Evolutionary conservation across 208 protist genomes (phyloP), one percentile per base, ranked within the genome.

Genomic region (Trypanosoma avium): DNA sequence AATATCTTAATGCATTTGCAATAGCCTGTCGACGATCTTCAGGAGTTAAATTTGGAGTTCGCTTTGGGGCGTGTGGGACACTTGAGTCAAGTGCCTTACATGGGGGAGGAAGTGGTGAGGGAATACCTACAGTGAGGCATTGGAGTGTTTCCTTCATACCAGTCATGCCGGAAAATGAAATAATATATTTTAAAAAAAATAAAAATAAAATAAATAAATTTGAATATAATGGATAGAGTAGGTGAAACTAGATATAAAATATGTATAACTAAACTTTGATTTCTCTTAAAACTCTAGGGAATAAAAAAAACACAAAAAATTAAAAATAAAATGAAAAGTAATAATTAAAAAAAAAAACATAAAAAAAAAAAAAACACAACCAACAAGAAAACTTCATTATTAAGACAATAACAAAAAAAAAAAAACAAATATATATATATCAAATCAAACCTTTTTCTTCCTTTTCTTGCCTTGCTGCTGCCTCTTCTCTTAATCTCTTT

Each of bases 1-100:
- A 91, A 71, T 95, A 95, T 45, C 90, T 61, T 21, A 95, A 53
- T 36, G 84, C 79, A 62, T 95, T 95, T 21, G 57, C 63, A 40
- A 95, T 52, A 9, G 86, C 82, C 24, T 77, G 70, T 35, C 68
- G 57, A 42, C 58, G 70, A 24, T 88, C 81, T 17, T 62, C 53
- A 6, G 52, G 55, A 12, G 42, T 70, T 3, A 90, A 61, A 24
- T 67, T 45, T 4, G 61, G 62, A 17, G 38, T 68, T 19, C 79
- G 69, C 32, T 55, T 69, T 24, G 85, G 82, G 17, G 83, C 85
- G 36, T 92, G 85, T 1, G 82, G 82, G 32, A 92, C 73, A 50
- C 46, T 49, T 9, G 26, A 3, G 24, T 60, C 47, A 13, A 63
- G 46, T 35, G 19, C 47, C 12, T 53, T 62, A 30, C 67, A 62